Evolutionary conservation across 495 filamentous ascomycete species (phyloP), one percentile per base, ranked within the genome.

Genomic region (Talaromyces borbonicus): DNA sequence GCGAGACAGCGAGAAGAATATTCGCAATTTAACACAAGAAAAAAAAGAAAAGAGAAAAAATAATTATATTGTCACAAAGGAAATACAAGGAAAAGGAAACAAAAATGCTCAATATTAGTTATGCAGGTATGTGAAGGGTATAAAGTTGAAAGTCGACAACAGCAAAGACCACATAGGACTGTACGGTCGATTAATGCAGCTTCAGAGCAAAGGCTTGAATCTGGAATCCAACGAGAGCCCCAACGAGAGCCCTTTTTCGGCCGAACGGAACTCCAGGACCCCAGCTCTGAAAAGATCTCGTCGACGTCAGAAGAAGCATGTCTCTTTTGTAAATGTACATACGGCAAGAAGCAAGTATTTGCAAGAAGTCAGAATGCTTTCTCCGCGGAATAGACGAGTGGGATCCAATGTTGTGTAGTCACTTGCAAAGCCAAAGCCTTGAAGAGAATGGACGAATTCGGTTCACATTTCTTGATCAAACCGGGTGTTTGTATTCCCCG

Each of bases 51-150:
- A 26, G 31, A 36, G 15, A 29, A 48, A 42, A 24, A 29, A 19
- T 19, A 26, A 48, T 49, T 49, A 30, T 49, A 49, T 45, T 44
- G 26, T 49, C 39, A 52, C 50, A 52, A 37, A 41, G 26, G 49
- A 47, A 47, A 52, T 46, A 52, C 46, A 24, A 16, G 22, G 35
- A 20, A 22, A 20, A 22, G 22, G 37, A 33, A 32, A 40, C n/a
- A 44, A 24, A 31, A 49, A 52, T 49, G 46, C 50, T 45, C 38
- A 30, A 35, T 30, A 49, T 49, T 62, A 49, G 45, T 43, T 43
- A 54, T 56, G 56, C 57, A 63, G 63, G 60, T 63, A 61, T 62
- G 60, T 54, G 43, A 46, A 26, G 33, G 39, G 33, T 32, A 52
- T 52, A 47, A 47, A 36, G 42, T 40, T 53, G 30, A 61, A 46